A percentile compares a stretch with the other conserved stretches of the same genome.
Conservation (phyloP, 2,329 filamentous ascomycete species). For the Exophiala viscosa region DNA sequence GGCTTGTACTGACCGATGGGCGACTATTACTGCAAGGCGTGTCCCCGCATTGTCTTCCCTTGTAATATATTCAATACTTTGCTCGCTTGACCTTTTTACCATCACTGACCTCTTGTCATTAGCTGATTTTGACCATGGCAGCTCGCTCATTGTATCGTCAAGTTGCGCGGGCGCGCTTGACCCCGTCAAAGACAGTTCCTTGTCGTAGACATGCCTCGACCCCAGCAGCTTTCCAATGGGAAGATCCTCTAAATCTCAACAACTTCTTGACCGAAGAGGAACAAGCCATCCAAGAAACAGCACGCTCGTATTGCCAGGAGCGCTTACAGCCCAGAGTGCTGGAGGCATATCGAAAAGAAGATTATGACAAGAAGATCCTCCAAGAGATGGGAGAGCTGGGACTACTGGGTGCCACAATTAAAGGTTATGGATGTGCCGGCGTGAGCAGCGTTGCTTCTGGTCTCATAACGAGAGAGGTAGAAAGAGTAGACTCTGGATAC, state of each 20-base stretch:
- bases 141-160: slow-evolving; percentile 20
- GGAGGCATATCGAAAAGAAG: slow-evolving; percentile 79
- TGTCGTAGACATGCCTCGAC: slow-evolving; percentile 24
- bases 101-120: neutral
- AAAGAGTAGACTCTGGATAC: slow-evolving; percentile 87
- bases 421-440: slow-evolving; percentile 85
- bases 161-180: slow-evolving; percentile 14
- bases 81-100: no score
- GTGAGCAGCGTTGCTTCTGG: slow-evolving; percentile 85
- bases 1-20: no score
- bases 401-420: slow-evolving; percentile 78
- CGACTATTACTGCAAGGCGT: no score
- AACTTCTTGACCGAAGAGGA: slow-evolving; percentile 86
- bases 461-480: slow-evolving; percentile 83
- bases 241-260: slow-evolving; percentile 75
- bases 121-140: slow-evolving; percentile 17
- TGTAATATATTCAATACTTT: neutral
- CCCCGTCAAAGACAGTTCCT: neutral
- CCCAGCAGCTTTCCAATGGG: slow-evolving; percentile 70
- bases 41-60: no score
- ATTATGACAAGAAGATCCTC: slow-evolving; percentile 81
- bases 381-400: slow-evolving; percentile 90
- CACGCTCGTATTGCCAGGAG: slow-evolving; percentile 92
- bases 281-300: slow-evolving; percentile 81
- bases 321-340: slow-evolving; percentile 78